Evolutionary conservation across 495 filamentous ascomycete species (phyloP).

Genomic region (Aspergillus coremiiformis): DNA sequence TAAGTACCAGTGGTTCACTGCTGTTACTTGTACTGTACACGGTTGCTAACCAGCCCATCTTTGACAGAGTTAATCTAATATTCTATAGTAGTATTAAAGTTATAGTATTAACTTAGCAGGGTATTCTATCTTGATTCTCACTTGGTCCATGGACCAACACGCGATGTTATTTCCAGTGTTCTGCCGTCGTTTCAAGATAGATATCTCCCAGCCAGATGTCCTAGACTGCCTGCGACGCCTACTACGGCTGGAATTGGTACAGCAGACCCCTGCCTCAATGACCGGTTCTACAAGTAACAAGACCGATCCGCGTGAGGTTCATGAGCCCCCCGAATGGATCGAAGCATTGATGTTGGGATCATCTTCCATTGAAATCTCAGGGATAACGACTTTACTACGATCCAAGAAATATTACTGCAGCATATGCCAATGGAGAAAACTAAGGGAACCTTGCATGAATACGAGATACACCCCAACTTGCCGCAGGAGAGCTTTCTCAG

Average conservation of each 20-base stretch:
- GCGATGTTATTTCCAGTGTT: conserved; percentile 16
- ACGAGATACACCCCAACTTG: conserved; percentile 12
- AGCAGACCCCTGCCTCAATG: conserved; percentile 26
- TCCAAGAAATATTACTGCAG: conserved; percentile 9
- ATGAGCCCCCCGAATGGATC: conserved; percentile 20
- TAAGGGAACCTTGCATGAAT: conserved; percentile 16
- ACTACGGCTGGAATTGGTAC: conserved; percentile 23
- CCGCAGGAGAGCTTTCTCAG: conserved; percentile 6
- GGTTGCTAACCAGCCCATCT: conserved; percentile 24
- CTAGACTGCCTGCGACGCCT: conserved; percentile 18
- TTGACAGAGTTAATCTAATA: conserved; percentile 25
- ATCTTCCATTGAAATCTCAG: conserved; percentile 27
- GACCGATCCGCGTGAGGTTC: conserved; percentile 17
- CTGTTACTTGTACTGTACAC: conserved; percentile 26
- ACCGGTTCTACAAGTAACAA: conserved; percentile 22
- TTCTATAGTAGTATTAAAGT: conserved; percentile 25
- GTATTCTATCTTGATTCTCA: conserved; percentile 14
- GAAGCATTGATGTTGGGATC: conserved; percentile 23
- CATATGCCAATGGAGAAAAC: conserved; percentile 12
- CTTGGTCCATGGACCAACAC: conserved; percentile 23
- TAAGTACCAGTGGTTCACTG: conserved; percentile 26
- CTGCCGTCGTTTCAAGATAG: conserved; percentile 20
- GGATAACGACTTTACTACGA: conserved; percentile 14
- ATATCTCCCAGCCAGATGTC: conserved; percentile 5
- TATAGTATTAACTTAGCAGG: conserved; percentile 48